Base-by-base conservation (phyloP, 139 green algal species). In the Chlamydomonas sphaeroides region DNA sequence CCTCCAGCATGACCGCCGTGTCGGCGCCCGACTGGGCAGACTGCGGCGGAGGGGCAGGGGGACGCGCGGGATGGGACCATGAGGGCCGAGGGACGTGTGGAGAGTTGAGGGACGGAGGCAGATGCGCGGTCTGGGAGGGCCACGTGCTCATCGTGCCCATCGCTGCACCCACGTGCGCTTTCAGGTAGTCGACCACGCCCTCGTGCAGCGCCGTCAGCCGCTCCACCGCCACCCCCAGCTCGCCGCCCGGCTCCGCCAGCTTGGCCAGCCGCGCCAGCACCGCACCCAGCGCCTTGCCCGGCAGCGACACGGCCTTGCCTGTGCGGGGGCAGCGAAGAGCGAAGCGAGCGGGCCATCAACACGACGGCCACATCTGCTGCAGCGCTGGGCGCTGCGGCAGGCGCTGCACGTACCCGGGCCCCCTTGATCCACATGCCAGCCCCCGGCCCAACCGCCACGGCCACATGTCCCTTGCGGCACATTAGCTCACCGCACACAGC, bases 211-310 rank as follows among this genome's bases (percentile, higher is more conserved):
- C 75, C 38, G 61, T 51, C 38, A 92, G 74, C 20, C 74, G 59
- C 39, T 41, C 39, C 21, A 48, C 74, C 30, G 41, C 61, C 28
- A 11, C 59, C 59, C 39, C 70, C n/a, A 85, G 25, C 23, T 68
- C 78, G 23, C 63, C 71, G 5, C 48, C 78, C 15, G 63, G 71
- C 30, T 81, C 78, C 23, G 89, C 30, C 17, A 35, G 35, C 41
- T 5, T 28, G 65, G 84, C 68, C 30, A 92, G 85, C 30, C 42
- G 51, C 21, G 63, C n/a, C 59, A 94, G 78, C 63, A 91, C 85
- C 10, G 78, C 69, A 6, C 65, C 86, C 78, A 95, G 86, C 21
- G 88, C 89, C 61, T 88, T 92, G 35, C 91, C 93, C 17, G 93
- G 92, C 7, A 96, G 63, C 23, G 66, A 90, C 5, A 96, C 53